Conservation (phyloP, 495 filamentous ascomycete genomes). For the Jackrogersella multiformis region DNA sequence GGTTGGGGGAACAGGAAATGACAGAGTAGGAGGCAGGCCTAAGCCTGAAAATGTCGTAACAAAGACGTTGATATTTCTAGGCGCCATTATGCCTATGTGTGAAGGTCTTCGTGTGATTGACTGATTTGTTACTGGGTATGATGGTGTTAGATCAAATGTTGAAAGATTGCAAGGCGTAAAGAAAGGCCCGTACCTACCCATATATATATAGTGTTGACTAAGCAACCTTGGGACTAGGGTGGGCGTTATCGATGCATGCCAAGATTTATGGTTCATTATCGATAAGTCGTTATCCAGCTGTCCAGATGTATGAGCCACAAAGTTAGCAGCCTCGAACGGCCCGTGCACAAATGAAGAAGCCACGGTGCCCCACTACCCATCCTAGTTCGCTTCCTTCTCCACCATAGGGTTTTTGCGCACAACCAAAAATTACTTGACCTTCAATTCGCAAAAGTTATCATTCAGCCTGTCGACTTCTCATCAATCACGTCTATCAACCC, state of each 20-base stretch:
- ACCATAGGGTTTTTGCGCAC: slow-evolving; percentile 51
- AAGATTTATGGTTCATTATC: slow-evolving; percentile 9
- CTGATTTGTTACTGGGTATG: no score
- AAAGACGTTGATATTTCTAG: slow-evolving; percentile 76
- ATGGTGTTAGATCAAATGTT: not conserved
- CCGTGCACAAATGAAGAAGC: slow-evolving; percentile 37
- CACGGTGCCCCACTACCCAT: slow-evolving; percentile 39
- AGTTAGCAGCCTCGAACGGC: not conserved
- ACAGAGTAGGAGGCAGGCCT: slow-evolving; percentile 78
- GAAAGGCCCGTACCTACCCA: no score
- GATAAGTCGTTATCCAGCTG: not conserved
- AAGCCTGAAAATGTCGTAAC: slow-evolving; percentile 85
- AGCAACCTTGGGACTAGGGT: no score
- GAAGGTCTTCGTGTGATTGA: not conserved
- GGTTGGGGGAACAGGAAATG: slow-evolving; percentile 71
- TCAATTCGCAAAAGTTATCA: slow-evolving; percentile 43
- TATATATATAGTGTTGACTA: no score
- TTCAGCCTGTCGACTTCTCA: slow-evolving; percentile 44
- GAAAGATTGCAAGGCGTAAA: not conserved
- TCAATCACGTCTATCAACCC: slow-evolving; percentile 38
- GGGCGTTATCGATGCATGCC: not conserved
- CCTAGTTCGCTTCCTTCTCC: slow-evolving; percentile 41
- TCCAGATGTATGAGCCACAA: not conserved
- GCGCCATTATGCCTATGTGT: slow-evolving; percentile 47
- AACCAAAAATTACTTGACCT: slow-evolving; percentile 47